Base-by-base conservation (phyloP, 148 eudicot genomes). In the Camellia sinensis region DNA sequence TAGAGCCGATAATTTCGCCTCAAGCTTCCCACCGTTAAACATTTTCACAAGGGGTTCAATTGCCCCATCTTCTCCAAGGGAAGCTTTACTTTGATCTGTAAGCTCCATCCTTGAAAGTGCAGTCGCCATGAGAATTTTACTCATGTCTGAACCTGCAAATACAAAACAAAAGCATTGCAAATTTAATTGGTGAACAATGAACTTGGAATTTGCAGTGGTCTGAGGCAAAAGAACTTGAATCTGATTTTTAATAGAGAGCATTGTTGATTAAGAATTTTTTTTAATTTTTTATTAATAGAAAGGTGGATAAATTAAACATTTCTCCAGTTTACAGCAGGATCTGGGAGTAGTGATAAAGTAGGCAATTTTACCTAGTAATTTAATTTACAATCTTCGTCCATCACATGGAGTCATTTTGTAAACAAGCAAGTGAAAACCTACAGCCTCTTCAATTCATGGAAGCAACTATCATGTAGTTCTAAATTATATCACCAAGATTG, bases 111-210 rank as follows among this genome's bases (percentile, higher is more conserved):
- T 90, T 83, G 97, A 89, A 56, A 95, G 83, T 54, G 97, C 91
- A 12, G 89, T 92, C 60, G 97, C 97, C 94, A 93, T 92, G 64
- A 95, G 90, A 75, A 93, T 89, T 78, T 92, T 95, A 78, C 97
- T 91, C 97, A 95, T 95, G 80, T 95, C 97, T 10, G 97, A 89
- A 80, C 97, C 99, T 95, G 92, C 52, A 81, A 48, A 60, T 6
- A 53, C 22, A 21, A 57, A n/a, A 41, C 12, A 46, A 21, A 57
- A n/a, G 52, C 12, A 46, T 74, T 18, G 7, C 3, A 17, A 45
- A n/a, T 29, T 50, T 22, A 18, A 15, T 50, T 50, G 21, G 21
- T 29, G 46, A 56, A 37, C 7, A 54, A 10, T 56, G 50, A 74
- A 54, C 64, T 40, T 17, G 6, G 66, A 64, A 50, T 13, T 67